These are phyloP conservation scores for Blastocystis sp. DNA, from an alignment of 352 stramenopile species.

Conservation along the genomic window DNA sequence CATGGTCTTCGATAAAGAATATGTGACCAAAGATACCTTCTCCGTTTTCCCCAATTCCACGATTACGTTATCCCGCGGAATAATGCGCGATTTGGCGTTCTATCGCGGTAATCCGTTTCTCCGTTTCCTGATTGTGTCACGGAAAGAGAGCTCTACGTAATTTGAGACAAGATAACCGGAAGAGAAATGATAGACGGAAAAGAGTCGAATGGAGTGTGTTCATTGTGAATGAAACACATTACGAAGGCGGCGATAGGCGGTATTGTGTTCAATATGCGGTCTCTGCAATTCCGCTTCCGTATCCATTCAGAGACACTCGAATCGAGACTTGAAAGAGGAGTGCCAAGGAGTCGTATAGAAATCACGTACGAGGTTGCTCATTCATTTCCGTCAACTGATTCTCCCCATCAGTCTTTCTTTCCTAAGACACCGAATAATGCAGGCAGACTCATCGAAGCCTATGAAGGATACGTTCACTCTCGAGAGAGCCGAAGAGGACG, in stretches of 20 bases:
- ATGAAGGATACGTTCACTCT: neutral
- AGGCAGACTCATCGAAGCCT: neutral
- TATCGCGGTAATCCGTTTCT: neutral
- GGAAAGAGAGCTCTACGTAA: neutral
- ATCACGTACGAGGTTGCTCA: neutral
- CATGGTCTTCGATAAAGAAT: neutral
- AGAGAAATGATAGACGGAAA: no score
- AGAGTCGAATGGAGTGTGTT: no score
- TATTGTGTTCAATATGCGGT: no score
- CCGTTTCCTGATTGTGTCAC: neutral
- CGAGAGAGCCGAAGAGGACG: neutral
- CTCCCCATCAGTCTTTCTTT: neutral
- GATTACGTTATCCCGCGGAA: conserved; percentile 12
- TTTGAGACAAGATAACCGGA: neutral
- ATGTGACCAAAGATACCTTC: neutral
- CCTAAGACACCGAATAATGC: neutral
- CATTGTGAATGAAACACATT: no score
- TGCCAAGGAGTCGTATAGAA: neutral
- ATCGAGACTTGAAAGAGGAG: no score
- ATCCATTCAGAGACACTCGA: no score
- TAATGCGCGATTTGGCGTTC: neutral
- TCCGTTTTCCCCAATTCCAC: neutral
- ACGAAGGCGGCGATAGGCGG: no score
- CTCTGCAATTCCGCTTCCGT: no score
- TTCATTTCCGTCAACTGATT: neutral